phyloP scores from a whole-genome alignment of 2,329 filamentous ascomycete species.

The Cladophialophora bantiana region DNA sequence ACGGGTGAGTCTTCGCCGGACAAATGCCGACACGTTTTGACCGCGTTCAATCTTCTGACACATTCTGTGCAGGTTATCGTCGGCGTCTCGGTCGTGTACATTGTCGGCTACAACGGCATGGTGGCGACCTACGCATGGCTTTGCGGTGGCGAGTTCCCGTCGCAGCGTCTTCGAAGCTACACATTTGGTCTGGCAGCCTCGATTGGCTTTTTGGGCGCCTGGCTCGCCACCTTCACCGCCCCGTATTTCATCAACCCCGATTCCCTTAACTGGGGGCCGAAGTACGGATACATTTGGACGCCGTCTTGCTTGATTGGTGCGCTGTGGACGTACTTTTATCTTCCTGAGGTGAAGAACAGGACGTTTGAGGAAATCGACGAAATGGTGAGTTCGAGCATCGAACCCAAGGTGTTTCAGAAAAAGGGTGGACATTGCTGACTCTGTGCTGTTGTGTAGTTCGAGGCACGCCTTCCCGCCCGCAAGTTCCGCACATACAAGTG shows the following conservation, averaged over 20 bases:
- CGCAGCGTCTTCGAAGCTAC: constrained; percentile 63
- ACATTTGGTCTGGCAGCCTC: constrained; percentile 64
- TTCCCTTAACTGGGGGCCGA: constrained; percentile 63
- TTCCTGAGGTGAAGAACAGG: constrained; percentile 63
- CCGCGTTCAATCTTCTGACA: not conserved
- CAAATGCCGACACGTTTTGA: not conserved
- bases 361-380: constrained; percentile 36
- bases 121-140: constrained; percentile 65
- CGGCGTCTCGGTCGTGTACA: constrained; percentile 61
- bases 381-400: constrained; percentile 37
- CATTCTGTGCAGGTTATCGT: constrained; percentile 58
- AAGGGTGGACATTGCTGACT: constrained; percentile 9
- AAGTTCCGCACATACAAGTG: constrained; percentile 50
- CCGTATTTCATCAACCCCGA: constrained; percentile 66
- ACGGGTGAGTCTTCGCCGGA: constrained; percentile 35
- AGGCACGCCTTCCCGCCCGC: constrained; percentile 47
- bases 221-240: constrained; percentile 65
- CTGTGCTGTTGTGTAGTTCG: constrained; percentile 43
- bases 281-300: constrained; percentile 65
- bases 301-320: constrained; percentile 34
- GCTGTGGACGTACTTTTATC: constrained; percentile 44
- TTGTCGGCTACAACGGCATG: constrained; percentile 62
- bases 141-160: constrained; percentile 61
- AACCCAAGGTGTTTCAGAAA: not conserved
- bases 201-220: constrained; percentile 63